A percentile compares a stretch with the other conserved stretches of the same genome.
phyloP scores from a whole-genome alignment of 148 eudicot genomes.

The Silene latifolia region DNA sequence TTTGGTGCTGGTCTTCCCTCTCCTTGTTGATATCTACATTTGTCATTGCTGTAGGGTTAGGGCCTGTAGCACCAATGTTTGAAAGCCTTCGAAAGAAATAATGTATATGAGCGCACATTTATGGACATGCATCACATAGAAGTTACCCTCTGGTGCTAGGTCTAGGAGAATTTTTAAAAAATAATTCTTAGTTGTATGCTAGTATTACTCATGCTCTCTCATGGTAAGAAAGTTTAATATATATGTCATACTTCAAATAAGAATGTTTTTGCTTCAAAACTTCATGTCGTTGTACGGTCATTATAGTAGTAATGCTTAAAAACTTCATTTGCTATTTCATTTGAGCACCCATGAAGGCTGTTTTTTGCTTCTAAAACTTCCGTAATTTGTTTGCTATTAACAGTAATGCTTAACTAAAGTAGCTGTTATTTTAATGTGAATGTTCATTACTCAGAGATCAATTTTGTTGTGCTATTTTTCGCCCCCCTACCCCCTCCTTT shows the following conservation, averaged over 20 bases:
- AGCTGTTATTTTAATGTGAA: neutral
- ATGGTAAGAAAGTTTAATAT: no score
- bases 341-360: no score
- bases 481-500: no score
- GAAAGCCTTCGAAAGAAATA: neutral
- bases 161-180: no score
- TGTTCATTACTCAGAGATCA: neutral
- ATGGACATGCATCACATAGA: neutral
- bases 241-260: no score
- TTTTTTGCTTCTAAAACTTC: neutral
- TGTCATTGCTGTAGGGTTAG: neutral
- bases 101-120: neutral
- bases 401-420: neutral
- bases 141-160: neutral
- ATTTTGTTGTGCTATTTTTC: no score
- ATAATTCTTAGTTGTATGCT: no score
- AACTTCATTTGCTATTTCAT: no score
- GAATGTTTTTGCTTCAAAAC: neutral
- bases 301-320: no score
- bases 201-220: no score
- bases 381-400: neutral
- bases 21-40: neutral
- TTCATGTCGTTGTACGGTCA: no score
- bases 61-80: slow-evolving; percentile 5
- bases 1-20: neutral